phyloP scores from a whole-genome alignment of 306 rosid genomes.

The Vachellia pachyceras region DNA sequence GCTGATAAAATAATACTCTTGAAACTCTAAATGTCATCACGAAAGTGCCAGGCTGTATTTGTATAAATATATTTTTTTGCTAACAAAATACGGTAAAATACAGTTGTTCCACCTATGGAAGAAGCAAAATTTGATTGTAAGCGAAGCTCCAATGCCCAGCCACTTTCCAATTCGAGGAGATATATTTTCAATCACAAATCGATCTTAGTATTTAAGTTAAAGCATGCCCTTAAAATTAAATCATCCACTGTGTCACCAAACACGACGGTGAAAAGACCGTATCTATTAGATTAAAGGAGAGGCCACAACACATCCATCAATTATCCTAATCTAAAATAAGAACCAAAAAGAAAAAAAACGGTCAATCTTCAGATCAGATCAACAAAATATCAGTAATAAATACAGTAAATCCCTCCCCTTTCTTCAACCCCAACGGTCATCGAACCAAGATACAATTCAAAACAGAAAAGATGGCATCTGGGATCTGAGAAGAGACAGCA shows the following conservation, averaged over 20 bases:
- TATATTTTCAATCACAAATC: slow-evolving; percentile 16
- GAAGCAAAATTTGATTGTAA: slow-evolving; percentile 41
- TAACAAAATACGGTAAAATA: slow-evolving; percentile 29
- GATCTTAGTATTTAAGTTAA: slow-evolving; percentile 56
- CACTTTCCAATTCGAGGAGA: slow-evolving; percentile 11
- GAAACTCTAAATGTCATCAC: not conserved
- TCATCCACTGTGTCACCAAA: slow-evolving; percentile 45
- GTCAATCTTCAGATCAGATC: slow-evolving; percentile 23
- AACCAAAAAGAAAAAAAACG: slow-evolving; percentile 30
- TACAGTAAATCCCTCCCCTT: not conserved
- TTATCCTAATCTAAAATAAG: slow-evolving; percentile 22
- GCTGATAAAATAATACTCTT: not conserved
- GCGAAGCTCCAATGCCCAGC: slow-evolving; percentile 24
- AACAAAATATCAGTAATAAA: not conserved
- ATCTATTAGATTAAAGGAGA: slow-evolving; percentile 12
- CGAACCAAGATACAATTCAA: slow-evolving; percentile 32
- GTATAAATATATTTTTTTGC: not conserved
- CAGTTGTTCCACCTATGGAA: slow-evolving; percentile 15
- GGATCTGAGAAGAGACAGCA: slow-evolving; percentile 23
- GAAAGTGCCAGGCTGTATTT: not conserved
- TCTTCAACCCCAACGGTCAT: slow-evolving; percentile 17
- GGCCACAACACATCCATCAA: not conserved
- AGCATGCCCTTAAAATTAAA: slow-evolving; percentile 37
- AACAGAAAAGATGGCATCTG: slow-evolving; percentile 26
- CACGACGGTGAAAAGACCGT: slow-evolving; percentile 43